Conservation (phyloP, 1,284 basidiomycete species). For the Exobasidium cylindrosporum region DNA sequence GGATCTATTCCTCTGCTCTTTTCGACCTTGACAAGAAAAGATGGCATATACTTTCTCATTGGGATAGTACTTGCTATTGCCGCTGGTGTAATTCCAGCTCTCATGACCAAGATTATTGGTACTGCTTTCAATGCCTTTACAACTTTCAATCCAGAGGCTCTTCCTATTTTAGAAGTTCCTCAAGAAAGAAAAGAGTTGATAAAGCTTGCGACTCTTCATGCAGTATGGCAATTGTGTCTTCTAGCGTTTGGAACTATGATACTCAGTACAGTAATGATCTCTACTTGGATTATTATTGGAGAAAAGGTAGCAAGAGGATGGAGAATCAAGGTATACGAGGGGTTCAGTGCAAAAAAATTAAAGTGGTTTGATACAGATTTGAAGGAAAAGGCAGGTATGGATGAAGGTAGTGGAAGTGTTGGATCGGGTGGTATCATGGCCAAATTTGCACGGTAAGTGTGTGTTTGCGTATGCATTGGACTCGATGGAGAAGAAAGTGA, state of each 20-base stretch:
- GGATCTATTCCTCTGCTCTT: conserved; percentile 23
- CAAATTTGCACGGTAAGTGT: conserved; percentile 76
- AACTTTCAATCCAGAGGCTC: conserved; percentile 55
- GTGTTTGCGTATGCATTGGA: background rate
- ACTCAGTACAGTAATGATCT: conserved; percentile 71
- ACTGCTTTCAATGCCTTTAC: conserved; percentile 78
- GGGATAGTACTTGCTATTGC: conserved; percentile 68
- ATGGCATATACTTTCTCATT: conserved; percentile 57
- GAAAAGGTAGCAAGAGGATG: conserved; percentile 74
- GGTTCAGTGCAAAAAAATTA: conserved; percentile 72
- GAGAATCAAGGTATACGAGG: conserved; percentile 68
- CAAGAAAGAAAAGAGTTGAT: conserved; percentile 63
- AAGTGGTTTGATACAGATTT: conserved; percentile 55
- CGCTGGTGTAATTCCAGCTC: conserved; percentile 77
- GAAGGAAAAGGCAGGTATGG: conserved; percentile 18
- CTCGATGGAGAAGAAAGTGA: too few species aligned
- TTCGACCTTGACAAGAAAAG: conserved; percentile 25
- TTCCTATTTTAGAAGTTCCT: conserved; percentile 21
- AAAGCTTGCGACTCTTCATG: conserved; percentile 64
- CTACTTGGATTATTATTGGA: conserved; percentile 82
- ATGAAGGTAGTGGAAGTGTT: conserved; percentile 50
- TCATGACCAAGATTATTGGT: conserved; percentile 88
- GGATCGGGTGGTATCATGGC: conserved; percentile 92
- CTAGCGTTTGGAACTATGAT: conserved; percentile 70
- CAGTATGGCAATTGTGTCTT: conserved; percentile 65